Conservation (phyloP, 257 asterid genomes). For the Marsdenia floribunda region DNA sequence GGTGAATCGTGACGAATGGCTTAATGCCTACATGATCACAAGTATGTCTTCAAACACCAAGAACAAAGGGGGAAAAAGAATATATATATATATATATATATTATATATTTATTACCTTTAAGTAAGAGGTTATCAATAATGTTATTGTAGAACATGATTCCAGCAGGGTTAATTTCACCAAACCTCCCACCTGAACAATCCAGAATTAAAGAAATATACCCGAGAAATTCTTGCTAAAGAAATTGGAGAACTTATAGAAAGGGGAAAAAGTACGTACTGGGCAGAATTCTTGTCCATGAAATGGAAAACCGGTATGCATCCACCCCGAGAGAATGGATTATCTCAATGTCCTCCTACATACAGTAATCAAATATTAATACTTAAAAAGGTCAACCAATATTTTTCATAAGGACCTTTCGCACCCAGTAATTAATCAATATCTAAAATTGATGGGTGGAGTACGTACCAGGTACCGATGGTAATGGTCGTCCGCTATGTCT, state of each 20-base stretch:
- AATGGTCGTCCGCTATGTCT: slow-evolving; percentile 38
- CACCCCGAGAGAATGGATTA: slow-evolving; percentile 59
- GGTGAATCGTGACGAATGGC: slow-evolving; percentile 69
- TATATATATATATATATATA: no score
- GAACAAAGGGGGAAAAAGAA: no score
- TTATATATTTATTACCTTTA: slow-evolving; percentile 34
- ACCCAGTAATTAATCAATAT: no score
- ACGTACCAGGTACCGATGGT: slow-evolving; percentile 38
- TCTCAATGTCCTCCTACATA: slow-evolving; percentile 59
- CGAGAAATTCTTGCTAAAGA: background rate
- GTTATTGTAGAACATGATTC: slow-evolving; percentile 44
- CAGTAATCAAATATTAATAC: background rate
- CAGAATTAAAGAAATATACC: background rate
- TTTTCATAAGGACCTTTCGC: background rate
- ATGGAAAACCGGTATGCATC: slow-evolving; percentile 62
- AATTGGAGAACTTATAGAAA: background rate
- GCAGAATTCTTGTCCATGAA: slow-evolving; percentile 77
- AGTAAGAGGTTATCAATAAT: slow-evolving; percentile 47
- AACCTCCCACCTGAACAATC: slow-evolving; percentile 43
- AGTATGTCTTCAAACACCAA: no score
- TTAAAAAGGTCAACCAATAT: no score
- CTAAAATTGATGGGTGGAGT: background rate
- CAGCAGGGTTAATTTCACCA: slow-evolving; percentile 49
- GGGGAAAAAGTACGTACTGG: slow-evolving; percentile 28
- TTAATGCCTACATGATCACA: slow-evolving; percentile 36